A percentile compares a stretch with the other conserved stretches of the same genome.
These are phyloP conservation scores for Sclerospora graminicola DNA, from an alignment of 352 stramenopile species.

Conservation along the genomic window DNA sequence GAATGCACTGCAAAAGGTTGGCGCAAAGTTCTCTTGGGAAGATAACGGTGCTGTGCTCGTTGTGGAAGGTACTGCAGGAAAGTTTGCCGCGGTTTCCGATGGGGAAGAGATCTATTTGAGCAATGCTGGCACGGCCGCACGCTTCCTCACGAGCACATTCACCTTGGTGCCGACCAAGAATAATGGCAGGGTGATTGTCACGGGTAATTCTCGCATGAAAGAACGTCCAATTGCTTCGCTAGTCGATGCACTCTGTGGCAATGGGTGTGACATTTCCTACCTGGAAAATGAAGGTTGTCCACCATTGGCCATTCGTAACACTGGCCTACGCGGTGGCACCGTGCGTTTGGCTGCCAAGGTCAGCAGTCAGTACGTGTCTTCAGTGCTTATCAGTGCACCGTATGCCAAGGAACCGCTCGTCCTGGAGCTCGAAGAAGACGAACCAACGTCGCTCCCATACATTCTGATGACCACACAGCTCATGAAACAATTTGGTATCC, in stretches of 20 bases:
- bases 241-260: constrained; percentile 88
- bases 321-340: constrained; percentile 58
- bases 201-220: constrained; percentile 93
- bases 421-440: constrained; percentile 91
- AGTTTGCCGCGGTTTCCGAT: constrained; percentile 37
- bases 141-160: constrained; percentile 90
- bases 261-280: constrained; percentile 74
- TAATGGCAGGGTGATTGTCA: constrained; percentile 60
- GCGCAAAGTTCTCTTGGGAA: constrained; percentile 77
- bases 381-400: constrained; percentile 92
- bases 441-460: constrained; percentile 95
- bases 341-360: constrained; percentile 89
- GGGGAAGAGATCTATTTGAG: constrained; percentile 71
- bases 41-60: constrained; percentile 63
- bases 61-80: constrained; percentile 63
- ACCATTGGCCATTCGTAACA: constrained; percentile 67
- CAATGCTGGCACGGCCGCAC: constrained; percentile 90
- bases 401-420: constrained; percentile 68
- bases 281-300: constrained; percentile 51
- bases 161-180: constrained; percentile 41
- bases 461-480: constrained; percentile 90
- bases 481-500: constrained; percentile 94
- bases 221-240: constrained; percentile 94
- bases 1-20: constrained; percentile 88
- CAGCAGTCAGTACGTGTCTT: constrained; percentile 94